Evolutionary conservation across 371 early-diverging fungal species (phyloP), one percentile per base, ranked within the genome.

Genomic region (Mucor mucedo): DNA sequence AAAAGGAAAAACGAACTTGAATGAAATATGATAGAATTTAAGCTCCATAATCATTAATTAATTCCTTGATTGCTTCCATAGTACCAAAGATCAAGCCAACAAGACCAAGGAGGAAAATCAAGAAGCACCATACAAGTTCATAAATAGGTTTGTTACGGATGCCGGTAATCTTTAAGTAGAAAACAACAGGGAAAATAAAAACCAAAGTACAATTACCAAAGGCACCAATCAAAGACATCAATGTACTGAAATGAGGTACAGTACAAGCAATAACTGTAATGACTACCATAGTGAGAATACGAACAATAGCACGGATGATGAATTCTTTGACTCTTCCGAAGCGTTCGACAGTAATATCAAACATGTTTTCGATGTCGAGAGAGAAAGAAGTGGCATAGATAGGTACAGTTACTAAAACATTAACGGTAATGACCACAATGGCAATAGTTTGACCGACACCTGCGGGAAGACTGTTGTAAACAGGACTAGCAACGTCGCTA

Each of bases 201-300:
- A 93, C 89, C 41, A 93, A 77, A 66, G 83, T 76, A 60, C 89
- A 91, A 55, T 89, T 92, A 27, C 90, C 84, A 53, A 94, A 71
- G 0, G 94, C 87, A 21, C 96, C 96, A 33, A 96, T 71, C 32
- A 96, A 72, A 7, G 92, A 82, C 91, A 95, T 92, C 57, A 94
- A 79, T 63, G 90, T 86, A 52, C 85, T 87, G 74, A 96, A 93
- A 76, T 86, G 89, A 27, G 95, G 92, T 14, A 95, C 78, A 50
- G 84, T 74, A 60, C 89, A 71, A 4, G 92, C 92, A 58, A 90
- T 71, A 6, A 84, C 78, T 7, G 80, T 82, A 42, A 88, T 69
- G 35, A 80, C 14, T 21, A 75, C 66, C 65, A 85, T 69, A 47
- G 87, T 75, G 11, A 70, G 53, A 2, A 84, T 78, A 30, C 93